Base-by-base conservation (phyloP, 106 monocot species). In the Dendrobium huoshanense region DNA sequence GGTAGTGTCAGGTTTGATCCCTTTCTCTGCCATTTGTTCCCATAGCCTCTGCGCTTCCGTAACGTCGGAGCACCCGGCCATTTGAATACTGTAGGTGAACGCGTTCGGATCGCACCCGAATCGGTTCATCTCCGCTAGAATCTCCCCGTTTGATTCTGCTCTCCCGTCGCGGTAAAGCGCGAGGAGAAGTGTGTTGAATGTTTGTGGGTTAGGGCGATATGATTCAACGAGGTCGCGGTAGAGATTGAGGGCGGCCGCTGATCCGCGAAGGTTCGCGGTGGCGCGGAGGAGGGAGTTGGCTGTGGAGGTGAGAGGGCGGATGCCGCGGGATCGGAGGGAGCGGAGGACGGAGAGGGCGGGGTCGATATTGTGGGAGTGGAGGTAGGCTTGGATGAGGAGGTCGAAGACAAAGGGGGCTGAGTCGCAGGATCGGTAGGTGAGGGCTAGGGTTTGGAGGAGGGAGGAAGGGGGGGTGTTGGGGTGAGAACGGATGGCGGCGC, bases 321-420 rank as follows among this genome's bases (percentile, higher is more conserved):
- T 82, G 43, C 83, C 79, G 64, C 78, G 47, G 0, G 80, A 79
- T 42, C 40, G 29, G 40, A 92, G 84, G 37, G 80, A 10, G 27
- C 84, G 85, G 75, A 77, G 77, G 82, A 88, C 67, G 61, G 73
- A 73, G 75, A 90, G 33, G 2, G 90, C 91, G 10, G 41, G 85
- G 56, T 87, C 87, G 42, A 88, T 42, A 49, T 80, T 70, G 20
- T 81, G 77, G 65, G 83, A 72, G 7, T 68, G 67, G 41, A 95
- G 72, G 78, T 92, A 90, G 22, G 87, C 94, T 29, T 55, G 73
- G 81, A 95, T 80, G 19, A 95, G 82, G 27, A 92, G 89, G 80
- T 95, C 94, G 82, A 94, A 92, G 73, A 90, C 88, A 55, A 94
- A 84, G 31, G 94, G 91, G n/a, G 94, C 80, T 19, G 94, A 91